Evolutionary conservation across 352 stramenopile genomes (phyloP), one percentile per base, ranked within the genome.

Genomic region (Globisporangium rhizosaccharum): DNA sequence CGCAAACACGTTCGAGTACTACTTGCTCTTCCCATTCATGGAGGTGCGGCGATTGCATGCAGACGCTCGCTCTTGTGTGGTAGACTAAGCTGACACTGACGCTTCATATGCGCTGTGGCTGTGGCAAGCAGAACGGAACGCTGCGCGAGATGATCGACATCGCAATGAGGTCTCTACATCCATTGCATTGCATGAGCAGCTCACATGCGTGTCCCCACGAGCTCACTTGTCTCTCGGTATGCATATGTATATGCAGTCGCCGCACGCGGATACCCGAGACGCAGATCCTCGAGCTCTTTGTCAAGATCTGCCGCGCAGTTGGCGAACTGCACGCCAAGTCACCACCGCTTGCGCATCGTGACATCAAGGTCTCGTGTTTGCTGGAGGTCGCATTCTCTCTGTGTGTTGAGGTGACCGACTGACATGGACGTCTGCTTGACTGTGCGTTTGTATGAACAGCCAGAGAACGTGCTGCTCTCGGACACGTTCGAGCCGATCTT

Each of bases 1-100:
- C 18, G 39, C 62, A 14, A 59, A 79, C 11, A 64, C 56, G 8
- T 77, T 82, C 52, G 82, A 86, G 61, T 92, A 89, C 66, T 96
- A 92, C 66, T 53, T 96, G 55, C 72, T 96, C 17, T 96, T 94
- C 57, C 88, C 88, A 7, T 85, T 82, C 59, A 88, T 93, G 70
- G 76, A 91, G 81, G 83, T 90, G 42, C 28, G 62, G 33, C 33
- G 10, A 10, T 1, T 39, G 10, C 33, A 39, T 8, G 8, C 33
- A 39, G 33, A 10, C 10, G 33, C 33, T 39, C 8, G 10, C 33
- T 10, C 33, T 39, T 12, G 33, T 3, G 33, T 39, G 8, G 10
- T 0, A 11, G 7, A 18, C 1, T 6, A 30, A 4, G 36, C 1
- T 45, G 10, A 15, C 3, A 41, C 1, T 57, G 28, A 49, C 39